phyloP scores from a whole-genome alignment of 2,329 filamentous ascomycete genomes.

The Coniochaeta hoffmannii region DNA sequence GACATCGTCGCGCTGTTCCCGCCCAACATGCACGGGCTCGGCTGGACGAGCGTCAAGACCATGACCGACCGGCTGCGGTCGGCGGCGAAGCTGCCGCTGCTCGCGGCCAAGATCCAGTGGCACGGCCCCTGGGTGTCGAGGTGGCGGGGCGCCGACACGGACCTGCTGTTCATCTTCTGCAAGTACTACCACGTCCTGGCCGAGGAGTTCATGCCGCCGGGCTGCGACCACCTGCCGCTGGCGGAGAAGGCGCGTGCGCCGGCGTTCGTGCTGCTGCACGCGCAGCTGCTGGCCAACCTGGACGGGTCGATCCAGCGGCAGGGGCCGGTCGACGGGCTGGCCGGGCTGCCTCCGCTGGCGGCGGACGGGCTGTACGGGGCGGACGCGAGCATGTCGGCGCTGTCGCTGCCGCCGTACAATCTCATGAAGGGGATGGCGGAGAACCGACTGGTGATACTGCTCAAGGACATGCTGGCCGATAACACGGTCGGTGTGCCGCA shows the following conservation, averaged over 20 bases:
- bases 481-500: conserved; percentile 25
- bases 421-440: conserved; percentile 78
- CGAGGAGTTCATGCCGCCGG: conserved; percentile 65
- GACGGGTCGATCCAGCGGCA: conserved; percentile 81
- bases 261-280: conserved; percentile 72
- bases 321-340: conserved; percentile 40
- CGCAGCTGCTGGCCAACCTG: conserved; percentile 70
- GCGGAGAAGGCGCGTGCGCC: conserved; percentile 58
- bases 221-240: conserved; percentile 40
- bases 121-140: conserved; percentile 75
- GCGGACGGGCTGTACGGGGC: conserved; percentile 40
- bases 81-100: conserved; percentile 56
- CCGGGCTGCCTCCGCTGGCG: conserved; percentile 29
- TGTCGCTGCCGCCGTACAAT: conserved; percentile 59
- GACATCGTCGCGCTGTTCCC: conserved; percentile 66
- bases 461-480: conserved; percentile 68
- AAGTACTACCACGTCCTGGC: conserved; percentile 80
- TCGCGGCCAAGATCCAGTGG: conserved; percentile 71
- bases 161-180: conserved; percentile 85
- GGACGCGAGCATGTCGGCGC: conserved; percentile 56
- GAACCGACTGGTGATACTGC: conserved; percentile 73
- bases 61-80: conserved; percentile 54
- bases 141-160: conserved; percentile 82
- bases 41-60: conserved; percentile 44
- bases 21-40: conserved; percentile 48